phyloP scores from a whole-genome alignment of 2,329 filamentous ascomycete genomes.

The Cytospora mali region DNA sequence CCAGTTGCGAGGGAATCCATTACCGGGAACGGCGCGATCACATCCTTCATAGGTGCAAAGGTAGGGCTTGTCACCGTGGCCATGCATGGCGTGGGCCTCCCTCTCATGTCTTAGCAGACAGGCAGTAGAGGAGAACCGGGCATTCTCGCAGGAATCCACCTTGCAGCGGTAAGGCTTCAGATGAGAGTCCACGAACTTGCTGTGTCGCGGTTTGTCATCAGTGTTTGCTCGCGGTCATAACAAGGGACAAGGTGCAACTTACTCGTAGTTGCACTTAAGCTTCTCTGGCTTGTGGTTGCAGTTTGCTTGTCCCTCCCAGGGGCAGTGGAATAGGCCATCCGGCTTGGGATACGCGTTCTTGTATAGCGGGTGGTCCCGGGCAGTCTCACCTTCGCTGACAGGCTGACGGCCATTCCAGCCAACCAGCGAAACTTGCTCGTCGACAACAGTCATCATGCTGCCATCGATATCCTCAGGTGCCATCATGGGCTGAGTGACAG shows the following conservation, averaged over 20 bases:
- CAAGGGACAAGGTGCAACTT: conserved; percentile 48
- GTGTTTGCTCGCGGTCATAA: conserved; percentile 5
- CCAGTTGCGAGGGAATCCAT: conserved; percentile 93
- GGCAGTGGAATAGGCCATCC: conserved; percentile 92
- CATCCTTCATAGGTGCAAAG: conserved; percentile 87
- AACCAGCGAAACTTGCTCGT: conserved; percentile 44
- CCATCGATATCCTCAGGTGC: conserved; percentile 42
- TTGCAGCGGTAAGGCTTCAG: conserved; percentile 97
- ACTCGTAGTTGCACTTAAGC: conserved; percentile 99
- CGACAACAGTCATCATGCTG: conserved; percentile 38
- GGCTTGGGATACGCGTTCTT: conserved; percentile 62
- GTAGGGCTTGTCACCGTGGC: conserved; percentile 90
- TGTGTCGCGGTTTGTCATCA: conserved; percentile 42
- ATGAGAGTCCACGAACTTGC: conserved; percentile 97
- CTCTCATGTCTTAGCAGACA: conserved; percentile 93
- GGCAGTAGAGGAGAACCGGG: conserved; percentile 91
- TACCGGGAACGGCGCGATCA: conserved; percentile 77
- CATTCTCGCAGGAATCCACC: conserved; percentile 77
- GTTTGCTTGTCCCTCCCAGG: conserved; percentile 69
- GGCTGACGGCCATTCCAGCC: conserved; percentile 50
- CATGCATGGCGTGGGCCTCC: conserved; percentile 94
- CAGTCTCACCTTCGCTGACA: conserved; percentile 58
- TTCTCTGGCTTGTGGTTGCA: conserved; percentile 94
- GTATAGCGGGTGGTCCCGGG: conserved; percentile 71
- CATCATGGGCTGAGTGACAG: conserved; percentile 39